phyloP scores from a whole-genome alignment of 805 yeast species.

The Brettanomyces bruxellensis region DNA sequence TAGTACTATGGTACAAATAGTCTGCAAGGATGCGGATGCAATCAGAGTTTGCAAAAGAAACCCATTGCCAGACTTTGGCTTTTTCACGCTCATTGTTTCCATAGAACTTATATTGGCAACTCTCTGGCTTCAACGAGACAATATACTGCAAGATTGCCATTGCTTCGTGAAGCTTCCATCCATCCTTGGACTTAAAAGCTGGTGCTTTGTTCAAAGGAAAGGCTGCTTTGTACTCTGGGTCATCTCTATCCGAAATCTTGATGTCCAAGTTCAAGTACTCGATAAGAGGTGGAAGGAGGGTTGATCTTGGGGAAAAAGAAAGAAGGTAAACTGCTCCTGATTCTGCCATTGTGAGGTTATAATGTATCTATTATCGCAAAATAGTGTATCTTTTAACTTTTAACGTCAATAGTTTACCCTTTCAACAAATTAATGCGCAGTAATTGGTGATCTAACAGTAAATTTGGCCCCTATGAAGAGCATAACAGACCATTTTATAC shows the following conservation, averaged over 20 bases:
- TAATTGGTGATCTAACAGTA: too few relatives aligned
- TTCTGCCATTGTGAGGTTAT: constrained; percentile 11
- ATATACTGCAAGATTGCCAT: constrained; percentile 50
- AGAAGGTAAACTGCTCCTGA: constrained; percentile 10
- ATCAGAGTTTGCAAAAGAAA: constrained; percentile 65
- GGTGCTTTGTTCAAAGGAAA: constrained; percentile 63
- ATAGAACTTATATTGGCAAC: constrained; percentile 17
- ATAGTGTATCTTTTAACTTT: too few relatives aligned
- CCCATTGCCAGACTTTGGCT: constrained; percentile 63
- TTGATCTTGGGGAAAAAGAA: constrained; percentile 24
- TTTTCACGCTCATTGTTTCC: constrained; percentile 57
- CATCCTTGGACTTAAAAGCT: constrained; percentile 54
- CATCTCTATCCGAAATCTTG: constrained; percentile 30
- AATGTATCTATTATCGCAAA: too few relatives aligned
- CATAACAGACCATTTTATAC: too few relatives aligned
- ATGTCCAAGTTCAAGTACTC: constrained; percentile 49
- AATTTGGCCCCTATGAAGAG: too few relatives aligned
- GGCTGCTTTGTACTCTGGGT: constrained; percentile 32
- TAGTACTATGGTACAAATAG: not conserved
- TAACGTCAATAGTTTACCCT: too few relatives aligned
- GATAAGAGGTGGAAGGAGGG: constrained; percentile 38
- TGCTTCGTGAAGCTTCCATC: constrained; percentile 56
- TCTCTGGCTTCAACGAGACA: constrained; percentile 25
- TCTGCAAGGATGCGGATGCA: not conserved
- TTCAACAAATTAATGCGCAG: too few relatives aligned